Conservation (phyloP, 139 green algal genomes). For the Mychonastes homosphaera region DNA sequence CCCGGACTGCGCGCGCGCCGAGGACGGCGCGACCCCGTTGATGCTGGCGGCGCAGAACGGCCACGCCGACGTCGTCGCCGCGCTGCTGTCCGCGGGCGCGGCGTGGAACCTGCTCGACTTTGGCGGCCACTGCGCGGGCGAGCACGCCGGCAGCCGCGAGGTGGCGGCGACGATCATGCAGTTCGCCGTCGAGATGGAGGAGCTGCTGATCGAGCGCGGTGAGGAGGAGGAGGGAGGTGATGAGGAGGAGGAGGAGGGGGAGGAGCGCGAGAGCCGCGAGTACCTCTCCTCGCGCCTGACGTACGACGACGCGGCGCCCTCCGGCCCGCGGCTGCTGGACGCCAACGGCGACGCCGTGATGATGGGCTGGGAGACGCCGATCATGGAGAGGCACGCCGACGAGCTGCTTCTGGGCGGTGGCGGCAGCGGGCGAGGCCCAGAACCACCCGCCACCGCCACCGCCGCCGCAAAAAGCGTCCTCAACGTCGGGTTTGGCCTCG, state of each 20-base stretch:
- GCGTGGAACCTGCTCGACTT: slow-evolving; percentile 65
- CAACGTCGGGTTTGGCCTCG: slow-evolving; percentile 96
- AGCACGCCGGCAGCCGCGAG: slow-evolving; percentile 45
- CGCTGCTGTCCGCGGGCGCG: slow-evolving; percentile 46
- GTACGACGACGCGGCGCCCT: not conserved
- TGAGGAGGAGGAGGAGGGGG: not conserved
- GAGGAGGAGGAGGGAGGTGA: slow-evolving; percentile 28
- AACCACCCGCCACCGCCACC: not conserved
- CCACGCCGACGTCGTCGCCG: slow-evolving; percentile 26
- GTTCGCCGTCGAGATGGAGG: slow-evolving; percentile 26
- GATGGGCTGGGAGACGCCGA: slow-evolving; percentile 90
- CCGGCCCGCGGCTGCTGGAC: not conserved
- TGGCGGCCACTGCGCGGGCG: slow-evolving; percentile 44
- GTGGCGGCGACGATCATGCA: slow-evolving; percentile 40
- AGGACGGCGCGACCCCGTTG: slow-evolving; percentile 28
- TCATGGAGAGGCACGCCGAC: slow-evolving; percentile 86
- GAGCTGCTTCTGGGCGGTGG: slow-evolving; percentile 23
- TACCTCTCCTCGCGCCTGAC: not conserved
- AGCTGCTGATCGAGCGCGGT: slow-evolving; percentile 45
- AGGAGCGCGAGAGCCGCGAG: not conserved
- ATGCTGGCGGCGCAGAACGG: slow-evolving; percentile 41
- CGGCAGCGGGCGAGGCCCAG: not conserved
- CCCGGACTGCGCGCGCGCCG: no score
- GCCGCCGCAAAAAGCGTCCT: slow-evolving; percentile 38
- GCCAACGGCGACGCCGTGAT: slow-evolving; percentile 81